Percentiles rank a stretch among this genome's conserved stretches.
Conservation (phyloP, 805 yeast genomes). For the Candida arabinofermentans region DNA sequence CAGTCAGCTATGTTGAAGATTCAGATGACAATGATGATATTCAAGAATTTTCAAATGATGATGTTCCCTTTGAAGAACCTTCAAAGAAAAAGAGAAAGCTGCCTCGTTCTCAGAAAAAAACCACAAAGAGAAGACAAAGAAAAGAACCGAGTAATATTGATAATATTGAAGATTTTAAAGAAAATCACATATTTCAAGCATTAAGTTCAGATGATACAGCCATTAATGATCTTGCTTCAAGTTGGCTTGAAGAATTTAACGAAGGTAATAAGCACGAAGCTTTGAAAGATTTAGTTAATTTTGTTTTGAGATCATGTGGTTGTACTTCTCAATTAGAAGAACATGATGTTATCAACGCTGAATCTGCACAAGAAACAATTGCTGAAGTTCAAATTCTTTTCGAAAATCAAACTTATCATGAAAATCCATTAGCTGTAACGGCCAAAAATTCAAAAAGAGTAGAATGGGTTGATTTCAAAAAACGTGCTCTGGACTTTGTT, state of each 20-base stretch:
- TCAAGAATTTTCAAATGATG: background rate
- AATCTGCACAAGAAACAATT: conserved; percentile 66
- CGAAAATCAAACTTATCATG: conserved; percentile 57
- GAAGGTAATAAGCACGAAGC: conserved; percentile 41
- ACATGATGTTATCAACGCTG: conserved; percentile 59
- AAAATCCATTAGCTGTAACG: conserved; percentile 50
- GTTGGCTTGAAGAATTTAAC: conserved; percentile 52
- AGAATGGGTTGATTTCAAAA: conserved; percentile 46
- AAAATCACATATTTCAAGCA: conserved; percentile 47
- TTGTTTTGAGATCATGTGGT: conserved; percentile 68
- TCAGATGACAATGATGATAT: conserved; percentile 1
- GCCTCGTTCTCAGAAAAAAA: conserved; percentile 7
- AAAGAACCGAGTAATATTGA: conserved; percentile 29
- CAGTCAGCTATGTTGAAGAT: conserved; percentile 1
- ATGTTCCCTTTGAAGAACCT: too few species aligned
- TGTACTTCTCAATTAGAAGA: conserved; percentile 61
- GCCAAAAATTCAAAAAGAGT: conserved; percentile 39
- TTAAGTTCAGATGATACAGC: conserved; percentile 46
- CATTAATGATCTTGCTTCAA: conserved; percentile 46
- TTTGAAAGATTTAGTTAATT: conserved; percentile 60
- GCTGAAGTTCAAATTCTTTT: conserved; percentile 66
- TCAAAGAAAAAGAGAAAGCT: too few species aligned
- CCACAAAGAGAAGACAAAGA: conserved; percentile 6
- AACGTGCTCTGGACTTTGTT: conserved; percentile 54
- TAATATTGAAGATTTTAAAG: conserved; percentile 40